Evolutionary conservation across 1,284 basidiomycete genomes (phyloP).

Genomic region (Pascua sp.): DNA sequence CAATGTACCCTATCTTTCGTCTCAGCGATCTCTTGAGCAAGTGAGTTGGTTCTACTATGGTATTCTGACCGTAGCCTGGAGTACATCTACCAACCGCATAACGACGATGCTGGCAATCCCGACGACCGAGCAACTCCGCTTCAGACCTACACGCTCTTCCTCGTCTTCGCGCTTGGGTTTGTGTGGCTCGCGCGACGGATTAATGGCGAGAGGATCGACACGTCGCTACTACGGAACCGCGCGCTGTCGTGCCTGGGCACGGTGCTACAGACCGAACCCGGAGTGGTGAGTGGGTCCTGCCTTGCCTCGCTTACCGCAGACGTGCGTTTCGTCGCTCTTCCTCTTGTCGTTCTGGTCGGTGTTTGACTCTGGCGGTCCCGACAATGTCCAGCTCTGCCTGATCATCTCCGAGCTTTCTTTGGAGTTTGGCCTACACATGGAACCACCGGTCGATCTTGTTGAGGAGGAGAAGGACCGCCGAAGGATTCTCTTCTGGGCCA

Average conservation of each 20-base stretch:
- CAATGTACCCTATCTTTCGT: conserved; percentile 3
- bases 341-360: conserved; percentile 6
- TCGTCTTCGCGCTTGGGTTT: conserved; percentile 4
- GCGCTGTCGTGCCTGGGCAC: conserved; percentile 1
- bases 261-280: conserved; percentile 8
- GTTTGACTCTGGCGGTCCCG: conserved; percentile 1
- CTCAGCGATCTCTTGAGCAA: conserved; percentile 1
- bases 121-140: conserved; percentile 6
- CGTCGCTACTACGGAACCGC: conserved; percentile 4
- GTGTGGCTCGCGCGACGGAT: conserved; percentile 3
- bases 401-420: no score
- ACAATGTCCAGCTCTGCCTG: no score
- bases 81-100: conserved; percentile 4
- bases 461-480: no score
- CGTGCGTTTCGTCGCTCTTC: conserved; percentile 3
- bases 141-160: conserved; percentile 10
- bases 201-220: conserved; percentile 10
- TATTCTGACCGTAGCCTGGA: conserved; percentile 3
- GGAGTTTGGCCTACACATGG: no score
- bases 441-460: no score
- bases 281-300: background rate
- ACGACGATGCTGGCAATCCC: background rate
- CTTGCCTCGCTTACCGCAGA: background rate
- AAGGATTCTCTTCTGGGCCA: no score
- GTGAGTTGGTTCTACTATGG: background rate